Evolutionary conservation across 2,329 filamentous ascomycete species (phyloP), one percentile per base, ranked within the genome.

Genomic region (Exophiala aquamarina): DNA sequence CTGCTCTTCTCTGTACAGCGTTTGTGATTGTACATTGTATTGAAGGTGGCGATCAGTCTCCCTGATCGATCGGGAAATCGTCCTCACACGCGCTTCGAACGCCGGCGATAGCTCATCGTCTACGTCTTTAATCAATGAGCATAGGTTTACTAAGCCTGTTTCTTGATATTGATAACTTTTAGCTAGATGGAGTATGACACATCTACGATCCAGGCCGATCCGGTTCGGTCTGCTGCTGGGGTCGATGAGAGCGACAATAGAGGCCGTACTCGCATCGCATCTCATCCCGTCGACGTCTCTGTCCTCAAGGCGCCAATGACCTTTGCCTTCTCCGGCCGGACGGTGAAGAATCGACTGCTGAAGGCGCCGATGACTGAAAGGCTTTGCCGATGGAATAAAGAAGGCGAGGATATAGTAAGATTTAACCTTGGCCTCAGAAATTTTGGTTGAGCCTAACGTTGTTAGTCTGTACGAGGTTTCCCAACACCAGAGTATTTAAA

Each of bases 281-380:
- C 38, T 14, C 33, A 47, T 11, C 33, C 33, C 3, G 59, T 54
- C n/a, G 59, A 66, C 48, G 63, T 68, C 0, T 65, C 69, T 2
- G 65, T 71, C 1, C 63, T 81, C 14, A 72, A 65, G 9, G 55
- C 70, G 55, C 72, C 76, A 9, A 66, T 81, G 41, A 63, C 66
- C 10, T 78, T 78, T 48, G 62, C 66, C 15, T 78, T 79, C 62
- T 77, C 76, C 29, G 73, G 75, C 43, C 72, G 70, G 43, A 77
- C 74, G 2, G 82, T 82, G 2, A 76, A 75, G 40, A 86, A 86
- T 61, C 72, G 82, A 17, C 81, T 86, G 58, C 65, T 86, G 55
- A 87, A 87, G 64, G 81, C 71, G 4, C 77, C 84, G 29, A 86
- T 86, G 83, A 79, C 78, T 1, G 84, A 87, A 61, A 70, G 76